Base-by-base conservation (phyloP, 192 early-diverging fungal genomes). In the Phycomyces blakesleeanus region DNA sequence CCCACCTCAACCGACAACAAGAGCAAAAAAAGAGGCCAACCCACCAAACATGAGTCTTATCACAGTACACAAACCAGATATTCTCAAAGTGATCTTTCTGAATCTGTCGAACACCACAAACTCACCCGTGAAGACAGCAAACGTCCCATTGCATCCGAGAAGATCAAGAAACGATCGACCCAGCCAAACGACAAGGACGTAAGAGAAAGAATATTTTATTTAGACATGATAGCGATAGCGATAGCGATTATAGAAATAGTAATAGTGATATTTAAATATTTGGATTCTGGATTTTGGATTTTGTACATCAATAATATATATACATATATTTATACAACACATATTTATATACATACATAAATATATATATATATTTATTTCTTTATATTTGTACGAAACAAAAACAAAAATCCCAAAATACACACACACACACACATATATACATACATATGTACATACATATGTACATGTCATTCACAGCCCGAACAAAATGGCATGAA, bases 141-240 rank as follows among this genome's bases (percentile, higher is more conserved):
- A 56, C 63, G 63, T 20, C 69, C 69, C 12, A 71, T 71, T 54
- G 69, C 69, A 0, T 71, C 69, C 0, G 69, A 71, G 29, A 71
- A 71, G 52, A 61, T 71, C 5, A 71, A 71, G 54, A 71, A 71
- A 55, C 64, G 59, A 25, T 66, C 64, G 1, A 41, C 41, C 26
- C 41, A 24, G 22, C 21, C 51, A 18, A 53, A 7, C 40, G 58
- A 63, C 12, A 57, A 57, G 24, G 55, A 58, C 3, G 47, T 54
- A 41, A 55, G 27, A n/a, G n/a, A n/a, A n/a, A n/a, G n/a, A n/a
- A n/a, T n/a, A n/a, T n/a, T n/a, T n/a, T n/a, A n/a, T n/a, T n/a
- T n/a, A n/a, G n/a, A n/a, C n/a, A n/a, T n/a, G n/a, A n/a, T n/a
- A n/a, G n/a, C n/a, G n/a, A n/a, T n/a, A n/a, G n/a, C n/a, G 16